Evolutionary conservation across 768 basidiomycete genomes (phyloP).

Genomic region (Flagelloscypha sp.): DNA sequence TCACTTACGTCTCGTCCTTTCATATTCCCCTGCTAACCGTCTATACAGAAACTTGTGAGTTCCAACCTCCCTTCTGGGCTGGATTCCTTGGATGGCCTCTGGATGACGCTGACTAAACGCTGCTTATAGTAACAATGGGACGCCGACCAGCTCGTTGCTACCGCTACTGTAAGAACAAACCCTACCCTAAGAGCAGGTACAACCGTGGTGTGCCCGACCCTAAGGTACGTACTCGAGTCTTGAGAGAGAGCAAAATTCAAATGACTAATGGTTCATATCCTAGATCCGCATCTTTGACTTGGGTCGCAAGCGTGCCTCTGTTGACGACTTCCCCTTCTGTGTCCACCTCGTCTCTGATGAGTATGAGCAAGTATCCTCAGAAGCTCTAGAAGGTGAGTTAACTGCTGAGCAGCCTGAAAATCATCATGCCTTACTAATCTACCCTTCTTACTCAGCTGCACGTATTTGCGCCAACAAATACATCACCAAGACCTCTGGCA

Average conservation of each 20-base stretch:
- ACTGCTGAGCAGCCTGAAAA: too few species aligned
- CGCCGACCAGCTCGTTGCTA: conserved; percentile 97
- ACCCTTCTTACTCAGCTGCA: too few species aligned
- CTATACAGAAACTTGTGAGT: too few species aligned
- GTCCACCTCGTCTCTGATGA: conserved; percentile 95
- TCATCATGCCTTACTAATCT: too few species aligned
- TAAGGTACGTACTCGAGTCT: conserved; percentile 45
- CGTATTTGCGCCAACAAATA: conserved; percentile 99
- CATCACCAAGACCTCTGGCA: conserved; percentile 94
- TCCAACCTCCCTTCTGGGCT: too few species aligned
- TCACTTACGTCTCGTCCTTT: too few species aligned
- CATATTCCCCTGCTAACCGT: too few species aligned
- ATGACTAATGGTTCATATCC: not conserved
- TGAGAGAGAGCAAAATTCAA: not conserved
- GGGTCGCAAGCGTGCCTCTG: conserved; percentile 90
- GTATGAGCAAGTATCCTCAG: conserved; percentile 92
- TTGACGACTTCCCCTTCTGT: conserved; percentile 98
- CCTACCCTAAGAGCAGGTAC: conserved; percentile 91
- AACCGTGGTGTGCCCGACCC: conserved; percentile 98
- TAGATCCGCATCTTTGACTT: conserved; percentile 96
- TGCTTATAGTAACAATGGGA: conserved; percentile 79
- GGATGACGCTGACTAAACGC: too few species aligned
- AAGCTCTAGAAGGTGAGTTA: conserved; percentile 96
- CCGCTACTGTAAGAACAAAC: conserved; percentile 99
- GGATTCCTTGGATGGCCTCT: too few species aligned